Percentiles rank a stretch among this genome's conserved stretches.
These are phyloP conservation scores for Trichomonascus vanleenenianus DNA, from an alignment of 805 yeast genomes.

Conservation along the genomic window DNA sequence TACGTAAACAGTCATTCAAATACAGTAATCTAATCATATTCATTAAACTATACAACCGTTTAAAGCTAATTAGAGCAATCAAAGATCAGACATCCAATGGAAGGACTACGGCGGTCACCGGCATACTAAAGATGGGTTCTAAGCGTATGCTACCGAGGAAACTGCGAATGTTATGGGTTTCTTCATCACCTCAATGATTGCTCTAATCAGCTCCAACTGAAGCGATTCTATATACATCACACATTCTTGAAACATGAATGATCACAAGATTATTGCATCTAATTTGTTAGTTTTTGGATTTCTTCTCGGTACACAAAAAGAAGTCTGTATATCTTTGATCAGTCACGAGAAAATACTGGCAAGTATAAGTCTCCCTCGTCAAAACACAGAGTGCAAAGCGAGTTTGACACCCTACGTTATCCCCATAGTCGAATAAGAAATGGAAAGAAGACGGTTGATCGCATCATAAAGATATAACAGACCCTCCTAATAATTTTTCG, in stretches of 20 bases:
- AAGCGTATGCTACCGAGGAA: slow-evolving; percentile 36
- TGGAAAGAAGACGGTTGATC: slow-evolving; percentile 30
- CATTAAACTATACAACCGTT: neutral
- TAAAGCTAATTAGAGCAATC: neutral
- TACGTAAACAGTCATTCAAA: no score
- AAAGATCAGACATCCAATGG: slow-evolving; percentile 36
- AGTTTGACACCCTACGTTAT: slow-evolving; percentile 29
- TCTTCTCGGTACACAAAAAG: neutral
- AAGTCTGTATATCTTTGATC: slow-evolving; percentile 11
- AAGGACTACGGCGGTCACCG: slow-evolving; percentile 36
- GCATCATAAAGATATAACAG: slow-evolving; percentile 27
- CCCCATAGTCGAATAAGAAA: slow-evolving; percentile 35
- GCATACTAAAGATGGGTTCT: slow-evolving; percentile 32
- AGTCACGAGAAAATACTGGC: slow-evolving; percentile 32
- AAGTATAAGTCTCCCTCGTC: slow-evolving; percentile 30
- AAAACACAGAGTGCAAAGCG: slow-evolving; percentile 4
- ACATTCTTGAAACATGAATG: no score
- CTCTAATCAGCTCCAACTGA: neutral
- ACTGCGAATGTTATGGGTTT: slow-evolving; percentile 34
- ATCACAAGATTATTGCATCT: neutral
- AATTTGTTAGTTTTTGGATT: neutral
- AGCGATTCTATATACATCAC: neutral
- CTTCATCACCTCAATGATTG: slow-evolving; percentile 29
- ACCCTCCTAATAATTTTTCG: neutral
- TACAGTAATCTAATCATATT: no score